Conservation (phyloP, 495 filamentous ascomycete species). For the Cenococcum geophilum region DNA sequence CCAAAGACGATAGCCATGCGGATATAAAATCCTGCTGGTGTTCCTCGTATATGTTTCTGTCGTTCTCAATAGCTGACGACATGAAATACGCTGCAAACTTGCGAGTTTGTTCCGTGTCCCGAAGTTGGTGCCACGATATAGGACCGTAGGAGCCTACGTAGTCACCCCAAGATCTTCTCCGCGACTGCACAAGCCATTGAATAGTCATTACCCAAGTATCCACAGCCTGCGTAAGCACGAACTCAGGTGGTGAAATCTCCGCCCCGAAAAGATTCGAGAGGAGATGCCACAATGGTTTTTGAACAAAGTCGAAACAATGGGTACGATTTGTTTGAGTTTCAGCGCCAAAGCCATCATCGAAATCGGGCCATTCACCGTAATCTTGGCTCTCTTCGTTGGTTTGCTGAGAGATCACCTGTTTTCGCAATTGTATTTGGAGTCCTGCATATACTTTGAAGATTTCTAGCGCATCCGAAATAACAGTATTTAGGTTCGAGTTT, state of each 20-base stretch:
- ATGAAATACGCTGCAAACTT: conserved; percentile 60
- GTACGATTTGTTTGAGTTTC: background rate
- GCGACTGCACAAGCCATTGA: conserved; percentile 32
- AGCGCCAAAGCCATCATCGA: conserved; percentile 46
- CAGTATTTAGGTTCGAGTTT: conserved; percentile 35
- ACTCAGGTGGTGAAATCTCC: conserved; percentile 53
- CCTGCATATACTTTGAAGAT: conserved; percentile 38
- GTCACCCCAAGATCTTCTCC: conserved; percentile 48
- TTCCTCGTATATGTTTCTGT: conserved; percentile 34
- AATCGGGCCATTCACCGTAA: conserved; percentile 60
- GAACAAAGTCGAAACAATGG: conserved; percentile 39
- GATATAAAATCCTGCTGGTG: conserved; percentile 47
- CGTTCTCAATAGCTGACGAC: conserved; percentile 49
- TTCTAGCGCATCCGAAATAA: conserved; percentile 42
- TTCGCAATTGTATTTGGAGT: conserved; percentile 2
- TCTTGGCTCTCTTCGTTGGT: conserved; percentile 65
- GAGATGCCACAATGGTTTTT: conserved; percentile 50
- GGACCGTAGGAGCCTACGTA: conserved; percentile 53
- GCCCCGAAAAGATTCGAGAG: conserved; percentile 66
- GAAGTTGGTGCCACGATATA: conserved; percentile 57
- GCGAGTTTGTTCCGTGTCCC: conserved; percentile 57
- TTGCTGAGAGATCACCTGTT: conserved; percentile 14
- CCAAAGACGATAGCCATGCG: conserved; percentile 57
- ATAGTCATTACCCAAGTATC: conserved; percentile 37
- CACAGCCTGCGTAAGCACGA: conserved; percentile 45